A percentile compares a stretch with the other conserved stretches of the same genome.
phyloP scores from a whole-genome alignment of 2,329 filamentous ascomycete genomes.

The Fusarium agapanthi region DNA sequence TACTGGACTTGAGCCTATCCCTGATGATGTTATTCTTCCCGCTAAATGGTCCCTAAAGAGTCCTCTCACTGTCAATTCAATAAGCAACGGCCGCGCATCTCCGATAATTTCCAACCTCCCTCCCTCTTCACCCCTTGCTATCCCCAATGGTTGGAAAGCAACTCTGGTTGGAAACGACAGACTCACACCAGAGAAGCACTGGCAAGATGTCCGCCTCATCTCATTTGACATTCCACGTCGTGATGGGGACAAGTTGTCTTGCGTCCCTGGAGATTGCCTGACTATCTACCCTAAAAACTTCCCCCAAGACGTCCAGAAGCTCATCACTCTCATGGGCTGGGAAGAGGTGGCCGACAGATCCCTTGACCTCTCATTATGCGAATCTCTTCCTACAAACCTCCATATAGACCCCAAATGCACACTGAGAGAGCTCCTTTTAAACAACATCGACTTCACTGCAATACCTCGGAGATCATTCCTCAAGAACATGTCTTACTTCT shows the following conservation, averaged over 20 bases:
- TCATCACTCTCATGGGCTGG: slow-evolving; percentile 86
- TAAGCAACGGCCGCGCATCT: slow-evolving; percentile 18
- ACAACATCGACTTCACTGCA: slow-evolving; percentile 88
- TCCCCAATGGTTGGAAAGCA: slow-evolving; percentile 66
- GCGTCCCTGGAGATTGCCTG: slow-evolving; percentile 80
- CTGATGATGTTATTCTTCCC: slow-evolving; percentile 76
- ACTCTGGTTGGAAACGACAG: slow-evolving; percentile 72
- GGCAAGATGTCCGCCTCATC: slow-evolving; percentile 93
- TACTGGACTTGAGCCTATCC: slow-evolving; percentile 72
- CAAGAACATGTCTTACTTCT: slow-evolving; percentile 78
- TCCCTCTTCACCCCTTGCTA: slow-evolving; percentile 56
- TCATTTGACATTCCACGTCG: slow-evolving; percentile 60
- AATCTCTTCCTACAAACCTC: slow-evolving; percentile 47
- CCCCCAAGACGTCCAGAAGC: slow-evolving; percentile 76
- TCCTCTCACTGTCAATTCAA: background rate
- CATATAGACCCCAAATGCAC: slow-evolving; percentile 60
- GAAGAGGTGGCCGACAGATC: slow-evolving; percentile 72
- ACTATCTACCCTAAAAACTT: slow-evolving; percentile 91
- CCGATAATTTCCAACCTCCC: slow-evolving; percentile 37
- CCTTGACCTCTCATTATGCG: slow-evolving; percentile 60
- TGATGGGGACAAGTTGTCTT: slow-evolving; percentile 42
- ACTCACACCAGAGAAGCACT: slow-evolving; percentile 79
- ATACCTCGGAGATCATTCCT: slow-evolving; percentile 92
- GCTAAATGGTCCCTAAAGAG: slow-evolving; percentile 67
- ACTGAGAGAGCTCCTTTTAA: slow-evolving; percentile 77